These are phyloP conservation scores for Glarea lozoyensis DNA, from an alignment of 495 filamentous ascomycete genomes.

Conservation along the genomic window DNA sequence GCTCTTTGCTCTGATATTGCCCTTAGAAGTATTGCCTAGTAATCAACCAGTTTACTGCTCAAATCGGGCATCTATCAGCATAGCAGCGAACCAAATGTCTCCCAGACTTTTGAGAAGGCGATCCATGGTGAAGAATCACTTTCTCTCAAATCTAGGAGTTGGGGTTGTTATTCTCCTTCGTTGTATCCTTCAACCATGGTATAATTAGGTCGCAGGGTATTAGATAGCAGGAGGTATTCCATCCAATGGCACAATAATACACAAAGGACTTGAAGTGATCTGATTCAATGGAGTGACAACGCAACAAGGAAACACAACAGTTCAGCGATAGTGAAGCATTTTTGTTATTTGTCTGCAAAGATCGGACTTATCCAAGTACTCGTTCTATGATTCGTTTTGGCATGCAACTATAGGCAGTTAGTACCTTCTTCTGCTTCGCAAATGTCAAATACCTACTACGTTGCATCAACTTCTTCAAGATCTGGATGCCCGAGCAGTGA, in stretches of 20 bases:
- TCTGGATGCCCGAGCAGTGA: slow-evolving; percentile 72
- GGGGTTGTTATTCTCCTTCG: slow-evolving; percentile 52
- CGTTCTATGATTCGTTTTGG: slow-evolving; percentile 54
- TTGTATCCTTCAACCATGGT: slow-evolving; percentile 60
- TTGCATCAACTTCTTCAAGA: slow-evolving; percentile 72
- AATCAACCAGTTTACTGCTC: too few relatives aligned
- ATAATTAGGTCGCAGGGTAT: slow-evolving; percentile 48
- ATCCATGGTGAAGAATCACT: slow-evolving; percentile 2
- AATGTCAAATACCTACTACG: slow-evolving; percentile 61
- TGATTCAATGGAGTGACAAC: too few relatives aligned
- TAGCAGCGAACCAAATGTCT: neutral
- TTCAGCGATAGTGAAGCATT: neutral
- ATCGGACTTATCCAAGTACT: slow-evolving; percentile 31
- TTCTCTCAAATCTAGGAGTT: slow-evolving; percentile 18
- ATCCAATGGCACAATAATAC: too few relatives aligned
- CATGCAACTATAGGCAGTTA: slow-evolving; percentile 69
- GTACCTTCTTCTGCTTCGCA: too few relatives aligned
- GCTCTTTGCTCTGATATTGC: too few relatives aligned
- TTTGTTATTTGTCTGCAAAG: slow-evolving; percentile 1
- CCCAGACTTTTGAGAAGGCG: slow-evolving; percentile 11
- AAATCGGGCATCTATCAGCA: neutral
- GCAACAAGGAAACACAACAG: too few relatives aligned
- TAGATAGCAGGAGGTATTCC: slow-evolving; percentile 59
- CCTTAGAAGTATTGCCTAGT: too few relatives aligned
- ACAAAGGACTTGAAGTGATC: neutral